phyloP scores from a whole-genome alignment of 495 filamentous ascomycete species.

The Hypoxylon fuscum region DNA sequence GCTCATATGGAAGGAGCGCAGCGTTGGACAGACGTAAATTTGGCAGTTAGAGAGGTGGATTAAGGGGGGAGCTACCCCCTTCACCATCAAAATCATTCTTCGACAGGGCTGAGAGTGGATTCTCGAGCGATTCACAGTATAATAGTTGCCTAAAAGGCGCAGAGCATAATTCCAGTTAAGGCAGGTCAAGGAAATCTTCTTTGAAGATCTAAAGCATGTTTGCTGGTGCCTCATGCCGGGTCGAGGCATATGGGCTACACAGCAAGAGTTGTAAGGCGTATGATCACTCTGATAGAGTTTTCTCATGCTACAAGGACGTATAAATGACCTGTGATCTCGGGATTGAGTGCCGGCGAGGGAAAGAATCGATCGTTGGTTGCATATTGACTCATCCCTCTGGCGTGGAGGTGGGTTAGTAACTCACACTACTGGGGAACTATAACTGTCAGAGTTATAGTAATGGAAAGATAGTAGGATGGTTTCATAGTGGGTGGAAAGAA shows the following conservation, averaged over 20 bases:
- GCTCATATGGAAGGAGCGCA: conserved; percentile 1
- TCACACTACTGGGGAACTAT: too few relatives aligned
- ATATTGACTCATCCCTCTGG: too few relatives aligned
- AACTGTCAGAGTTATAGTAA: too few relatives aligned
- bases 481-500: too few relatives aligned
- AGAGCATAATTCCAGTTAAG: not conserved
- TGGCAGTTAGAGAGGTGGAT: not conserved
- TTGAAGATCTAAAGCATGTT: not conserved
- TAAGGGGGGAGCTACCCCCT: not conserved
- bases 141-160: not conserved
- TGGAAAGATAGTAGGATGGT: too few relatives aligned
- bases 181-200: not conserved
- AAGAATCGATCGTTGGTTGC: too few relatives aligned
- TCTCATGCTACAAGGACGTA: too few relatives aligned
- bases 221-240: not conserved
- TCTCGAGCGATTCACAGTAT: not conserved
- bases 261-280: not conserved
- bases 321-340: too few relatives aligned
- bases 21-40: not conserved
- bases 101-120: not conserved
- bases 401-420: too few relatives aligned
- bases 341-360: too few relatives aligned
- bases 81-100: not conserved
- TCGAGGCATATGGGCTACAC: not conserved
- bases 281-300: too few relatives aligned